These are phyloP conservation scores for Saccharomycopsis sp. DNA, from an alignment of 805 yeast species.

Conservation along the genomic window DNA sequence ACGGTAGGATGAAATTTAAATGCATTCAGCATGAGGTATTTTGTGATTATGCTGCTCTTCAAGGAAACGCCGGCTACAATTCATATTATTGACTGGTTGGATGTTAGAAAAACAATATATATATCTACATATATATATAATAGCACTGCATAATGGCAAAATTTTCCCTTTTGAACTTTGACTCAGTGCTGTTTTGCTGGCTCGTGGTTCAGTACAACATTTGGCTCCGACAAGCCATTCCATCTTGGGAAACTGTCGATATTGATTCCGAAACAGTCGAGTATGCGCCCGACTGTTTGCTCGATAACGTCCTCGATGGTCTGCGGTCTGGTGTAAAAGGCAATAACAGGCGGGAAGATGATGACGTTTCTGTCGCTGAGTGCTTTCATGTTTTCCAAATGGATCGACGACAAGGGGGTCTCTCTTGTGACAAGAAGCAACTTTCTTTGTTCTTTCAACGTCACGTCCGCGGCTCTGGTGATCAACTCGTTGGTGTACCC, in stretches of 20 bases:
- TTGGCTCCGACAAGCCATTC: background rate
- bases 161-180: no score
- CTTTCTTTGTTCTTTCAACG: constrained; percentile 1
- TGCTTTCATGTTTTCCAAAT: background rate
- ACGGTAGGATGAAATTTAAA: no score
- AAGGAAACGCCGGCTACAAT: no score
- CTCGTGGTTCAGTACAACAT: no score
- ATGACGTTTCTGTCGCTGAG: background rate
- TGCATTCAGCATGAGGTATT: no score
- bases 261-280: constrained; percentile 1
- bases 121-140: no score
- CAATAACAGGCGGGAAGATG: constrained; percentile 1
- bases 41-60: no score
- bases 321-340: constrained; percentile 3
- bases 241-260: background rate
- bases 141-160: no score
- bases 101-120: no score
- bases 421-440: constrained; percentile 2
- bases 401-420: constrained; percentile 3
- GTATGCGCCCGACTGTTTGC: background rate
- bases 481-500: constrained; percentile 1
- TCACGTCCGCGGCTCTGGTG: background rate
- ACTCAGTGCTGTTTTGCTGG: no score
- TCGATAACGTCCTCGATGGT: constrained; percentile 1
- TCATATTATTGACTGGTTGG: no score